These are phyloP conservation scores for Poa pratensis DNA, from an alignment of 176 grass and related monocot genomes.

Conservation along the genomic window DNA sequence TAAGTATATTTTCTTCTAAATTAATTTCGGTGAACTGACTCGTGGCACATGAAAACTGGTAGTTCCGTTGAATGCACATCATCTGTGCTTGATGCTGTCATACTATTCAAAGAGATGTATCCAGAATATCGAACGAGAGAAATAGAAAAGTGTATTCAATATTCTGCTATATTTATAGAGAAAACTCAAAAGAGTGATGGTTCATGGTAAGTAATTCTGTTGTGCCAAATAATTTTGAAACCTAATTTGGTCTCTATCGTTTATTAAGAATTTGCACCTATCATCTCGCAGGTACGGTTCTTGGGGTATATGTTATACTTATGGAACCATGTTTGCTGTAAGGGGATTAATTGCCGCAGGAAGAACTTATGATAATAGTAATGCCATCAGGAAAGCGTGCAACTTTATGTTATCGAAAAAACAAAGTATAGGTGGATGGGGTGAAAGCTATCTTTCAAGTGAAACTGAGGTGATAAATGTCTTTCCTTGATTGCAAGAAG, in stretches of 20 bases:
- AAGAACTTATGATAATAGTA: not conserved
- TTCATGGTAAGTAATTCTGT: conserved; percentile 35
- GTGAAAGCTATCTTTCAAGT: conserved; percentile 6
- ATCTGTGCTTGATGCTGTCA: conserved; percentile 40
- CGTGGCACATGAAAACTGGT: not conserved
- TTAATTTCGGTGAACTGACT: not conserved
- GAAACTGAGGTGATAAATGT: not conserved
- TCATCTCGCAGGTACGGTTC: not conserved
- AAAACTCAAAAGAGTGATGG: conserved; percentile 43
- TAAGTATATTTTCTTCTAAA: not conserved
- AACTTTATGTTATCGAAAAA: not conserved
- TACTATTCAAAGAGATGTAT: conserved; percentile 37
- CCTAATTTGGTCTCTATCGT: not conserved
- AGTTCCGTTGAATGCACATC: conserved; percentile 48
- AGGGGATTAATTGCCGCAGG: not conserved
- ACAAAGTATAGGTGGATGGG: conserved; percentile 5
- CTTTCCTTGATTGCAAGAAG: not conserved
- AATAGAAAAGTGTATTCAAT: conserved; percentile 40
- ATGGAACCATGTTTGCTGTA: conserved; percentile 14
- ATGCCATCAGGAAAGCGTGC: not conserved
- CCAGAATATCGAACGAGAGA: conserved; percentile 37
- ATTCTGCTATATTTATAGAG: conserved; percentile 37
- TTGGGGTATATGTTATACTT: not conserved
- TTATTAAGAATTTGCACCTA: not conserved
- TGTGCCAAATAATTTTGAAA: not conserved